Evolutionary conservation across 805 yeast genomes (phyloP).

Genomic region (Starmerella khaoyaiensis): DNA sequence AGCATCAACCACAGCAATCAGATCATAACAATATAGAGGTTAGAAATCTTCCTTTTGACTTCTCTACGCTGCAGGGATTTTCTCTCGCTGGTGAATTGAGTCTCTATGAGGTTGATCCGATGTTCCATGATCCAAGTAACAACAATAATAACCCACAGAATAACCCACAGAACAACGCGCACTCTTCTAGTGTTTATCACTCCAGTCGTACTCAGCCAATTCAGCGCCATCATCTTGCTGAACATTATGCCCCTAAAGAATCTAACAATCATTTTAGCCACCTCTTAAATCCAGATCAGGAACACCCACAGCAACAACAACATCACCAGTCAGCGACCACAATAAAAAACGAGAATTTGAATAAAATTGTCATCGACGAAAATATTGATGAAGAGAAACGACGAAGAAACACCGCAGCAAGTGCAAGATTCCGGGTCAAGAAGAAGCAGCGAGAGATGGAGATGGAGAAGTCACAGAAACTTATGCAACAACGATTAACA

Average conservation of each 20-base stretch:
- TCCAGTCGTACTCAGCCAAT: conserved; percentile 7
- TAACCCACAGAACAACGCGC: conserved; percentile 1
- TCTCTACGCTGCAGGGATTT: conserved; percentile 25
- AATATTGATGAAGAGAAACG: conserved; percentile 58
- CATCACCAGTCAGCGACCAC: no score
- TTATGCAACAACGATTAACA: conserved; percentile 53
- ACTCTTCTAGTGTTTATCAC: conserved; percentile 7
- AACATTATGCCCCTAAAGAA: conserved; percentile 10
- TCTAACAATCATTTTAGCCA: no score
- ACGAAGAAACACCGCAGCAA: conserved; percentile 82
- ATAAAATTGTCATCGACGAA: no score
- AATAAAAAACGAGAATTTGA: no score
- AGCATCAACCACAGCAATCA: conserved; percentile 2
- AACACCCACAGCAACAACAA: no score
- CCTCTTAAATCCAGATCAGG: no score
- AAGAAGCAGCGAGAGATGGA: conserved; percentile 87
- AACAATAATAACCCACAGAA: neutral
- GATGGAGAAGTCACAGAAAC: conserved; percentile 64
- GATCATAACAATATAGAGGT: no score
- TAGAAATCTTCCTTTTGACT: conserved; percentile 20
- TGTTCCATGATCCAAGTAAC: conserved; percentile 12
- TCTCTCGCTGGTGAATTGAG: conserved; percentile 27
- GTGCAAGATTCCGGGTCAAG: conserved; percentile 84
- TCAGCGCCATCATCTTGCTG: conserved; percentile 19
- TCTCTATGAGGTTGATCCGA: conserved; percentile 17